These are phyloP conservation scores for Spergularia azorica DNA, from an alignment of 179 eudicot genomes.

Conservation along the genomic window DNA sequence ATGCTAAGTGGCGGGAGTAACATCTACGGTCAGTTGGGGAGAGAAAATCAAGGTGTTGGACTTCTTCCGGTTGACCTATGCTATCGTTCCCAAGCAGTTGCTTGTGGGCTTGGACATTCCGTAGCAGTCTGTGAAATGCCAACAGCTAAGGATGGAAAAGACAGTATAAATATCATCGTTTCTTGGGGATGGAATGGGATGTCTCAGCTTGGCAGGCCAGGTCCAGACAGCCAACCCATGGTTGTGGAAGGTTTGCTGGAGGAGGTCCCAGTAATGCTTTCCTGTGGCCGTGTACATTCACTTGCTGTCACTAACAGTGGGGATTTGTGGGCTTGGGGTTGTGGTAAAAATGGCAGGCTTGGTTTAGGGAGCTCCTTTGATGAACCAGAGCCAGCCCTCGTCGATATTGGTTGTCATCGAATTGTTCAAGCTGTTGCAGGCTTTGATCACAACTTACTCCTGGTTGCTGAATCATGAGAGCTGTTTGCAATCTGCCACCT, in stretches of 20 bases:
- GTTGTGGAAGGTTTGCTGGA: slow-evolving; percentile 50
- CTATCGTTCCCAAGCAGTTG: slow-evolving; percentile 48
- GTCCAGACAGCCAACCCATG: slow-evolving; percentile 57
- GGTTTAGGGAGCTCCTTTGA: slow-evolving; percentile 86
- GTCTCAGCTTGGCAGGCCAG: slow-evolving; percentile 86
- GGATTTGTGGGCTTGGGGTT: slow-evolving; percentile 89
- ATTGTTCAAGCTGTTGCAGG: slow-evolving; percentile 86
- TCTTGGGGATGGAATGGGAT: slow-evolving; percentile 97
- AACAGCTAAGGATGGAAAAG: slow-evolving; percentile 24
- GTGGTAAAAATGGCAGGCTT: slow-evolving; percentile 91
- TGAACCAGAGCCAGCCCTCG: slow-evolving; percentile 67
- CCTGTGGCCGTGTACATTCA: slow-evolving; percentile 90
- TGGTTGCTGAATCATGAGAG: slow-evolving; percentile 52
- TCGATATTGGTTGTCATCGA: slow-evolving; percentile 62
- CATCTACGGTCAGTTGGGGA: slow-evolving; percentile 78
- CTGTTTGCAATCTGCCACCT: slow-evolving; percentile 5
- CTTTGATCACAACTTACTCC: slow-evolving; percentile 82
- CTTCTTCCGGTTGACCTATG: slow-evolving; percentile 56
- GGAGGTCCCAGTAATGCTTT: slow-evolving; percentile 50
- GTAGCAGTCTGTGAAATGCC: slow-evolving; percentile 61
- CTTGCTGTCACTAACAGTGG: slow-evolving; percentile 56
- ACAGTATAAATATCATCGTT: slow-evolving; percentile 32
- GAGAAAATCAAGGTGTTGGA: slow-evolving; percentile 51
- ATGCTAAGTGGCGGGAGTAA: slow-evolving; percentile 88
- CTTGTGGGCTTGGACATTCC: slow-evolving; percentile 89